Conservation (phyloP, 371 early-diverging fungal species). For the Mortierella sp. region DNA sequence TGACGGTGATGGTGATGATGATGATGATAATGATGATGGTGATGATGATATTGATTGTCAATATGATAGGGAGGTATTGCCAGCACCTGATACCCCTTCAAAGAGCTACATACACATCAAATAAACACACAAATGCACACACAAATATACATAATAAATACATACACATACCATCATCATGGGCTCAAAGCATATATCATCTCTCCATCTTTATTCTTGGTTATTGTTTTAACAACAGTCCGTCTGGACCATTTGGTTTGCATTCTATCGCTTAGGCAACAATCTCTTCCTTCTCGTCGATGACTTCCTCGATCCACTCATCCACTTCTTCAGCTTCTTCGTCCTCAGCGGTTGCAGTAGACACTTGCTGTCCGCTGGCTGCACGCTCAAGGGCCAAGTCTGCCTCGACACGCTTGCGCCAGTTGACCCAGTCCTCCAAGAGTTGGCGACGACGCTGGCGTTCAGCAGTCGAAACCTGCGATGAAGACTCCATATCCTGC, state of each 20-base stretch:
- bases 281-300: conserved; percentile 76
- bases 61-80: too few relatives aligned
- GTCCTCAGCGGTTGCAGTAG: conserved; percentile 58
- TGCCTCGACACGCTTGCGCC: conserved; percentile 79
- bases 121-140: too few relatives aligned
- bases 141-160: too few relatives aligned
- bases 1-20: too few relatives aligned
- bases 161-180: too few relatives aligned
- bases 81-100: too few relatives aligned
- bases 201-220: neutral
- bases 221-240: neutral
- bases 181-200: neutral
- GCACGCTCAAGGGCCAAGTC: conserved; percentile 71
- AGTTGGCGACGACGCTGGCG: conserved; percentile 82
- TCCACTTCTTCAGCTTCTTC: conserved; percentile 80
- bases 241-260: neutral
- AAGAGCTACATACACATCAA: too few relatives aligned
- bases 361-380: conserved; percentile 68
- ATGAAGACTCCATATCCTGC: conserved; percentile 82
- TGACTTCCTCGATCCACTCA: conserved; percentile 87
- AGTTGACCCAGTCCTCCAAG: conserved; percentile 82
- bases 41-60: too few relatives aligned
- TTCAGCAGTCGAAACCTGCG: conserved; percentile 78
- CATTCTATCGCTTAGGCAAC: conserved; percentile 53
- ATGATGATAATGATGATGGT: too few relatives aligned